Base-by-base conservation (phyloP, 768 basidiomycete genomes). In the Russula brevipes region DNA sequence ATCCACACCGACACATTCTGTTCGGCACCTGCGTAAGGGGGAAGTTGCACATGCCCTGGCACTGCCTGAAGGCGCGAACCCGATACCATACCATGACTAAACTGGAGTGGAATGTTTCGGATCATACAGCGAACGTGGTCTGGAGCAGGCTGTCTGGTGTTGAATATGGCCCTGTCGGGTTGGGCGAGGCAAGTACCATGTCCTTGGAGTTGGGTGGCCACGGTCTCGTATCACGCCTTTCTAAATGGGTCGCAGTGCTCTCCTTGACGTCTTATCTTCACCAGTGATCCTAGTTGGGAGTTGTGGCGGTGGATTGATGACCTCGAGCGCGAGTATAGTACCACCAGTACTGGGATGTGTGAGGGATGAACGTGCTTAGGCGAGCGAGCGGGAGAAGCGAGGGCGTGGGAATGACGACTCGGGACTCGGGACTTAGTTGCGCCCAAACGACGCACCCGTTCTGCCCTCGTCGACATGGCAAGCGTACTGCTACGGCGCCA, bases 401-500 rank as follows among this genome's bases (percentile, higher is more conserved):
- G 5, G 31, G 53, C 63, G 63, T 64, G 63, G 63, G 63, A 64
- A 54, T 17, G 53, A 16, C 51, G 17, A 24, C 24, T 24, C 24
- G 24, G 24, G 24, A 24, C 24, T 24, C 24, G 24, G 24, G 24
- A 24, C 24, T 24, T 24, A 24, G 24, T 24, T 24, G 24, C 24
- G 24, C 24, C 24, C 24, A 42, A 31, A 44, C 45, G 54, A 33
- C 31, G 11, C 14, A 19, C 44, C 44, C 49, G 50, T 54, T n/a
- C 38, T 46, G 12, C 64, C 70, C 70, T 69, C 69, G 65, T 69
- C 73, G 73, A 73, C 74, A 89, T 90, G 88, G 83, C 86, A 70
- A 84, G 84, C 68, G 73, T 80, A 68, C 72, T 90, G 66, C 75
- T 89, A 72, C 85, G 87, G 72, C 83, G 86, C 70, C 76, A 83